These are phyloP conservation scores for Hondaea fermentalgiana DNA, from an alignment of 108 stramenopile species.

Conservation along the genomic window DNA sequence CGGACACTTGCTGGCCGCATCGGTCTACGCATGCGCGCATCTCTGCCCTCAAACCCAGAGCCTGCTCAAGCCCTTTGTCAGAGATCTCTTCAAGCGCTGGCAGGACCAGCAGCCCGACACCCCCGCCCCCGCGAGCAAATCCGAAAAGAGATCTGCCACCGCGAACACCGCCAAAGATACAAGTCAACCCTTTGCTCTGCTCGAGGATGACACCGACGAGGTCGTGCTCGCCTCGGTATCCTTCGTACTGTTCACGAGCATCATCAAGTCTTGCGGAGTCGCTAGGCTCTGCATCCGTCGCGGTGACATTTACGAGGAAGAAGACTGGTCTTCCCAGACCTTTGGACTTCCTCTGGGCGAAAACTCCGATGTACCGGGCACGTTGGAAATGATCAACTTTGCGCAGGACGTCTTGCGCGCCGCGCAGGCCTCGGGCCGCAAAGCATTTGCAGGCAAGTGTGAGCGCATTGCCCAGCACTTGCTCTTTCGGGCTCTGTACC, in stretches of 20 bases:
- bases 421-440: not conserved
- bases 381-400: not conserved
- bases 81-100: not conserved
- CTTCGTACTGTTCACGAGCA: not conserved
- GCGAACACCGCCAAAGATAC: not conserved
- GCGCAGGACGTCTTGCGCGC: not conserved
- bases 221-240: not conserved
- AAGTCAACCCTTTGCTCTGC: not conserved
- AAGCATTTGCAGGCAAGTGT: not conserved
- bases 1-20: conserved; percentile 2
- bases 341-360: not conserved
- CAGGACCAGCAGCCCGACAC: not conserved
- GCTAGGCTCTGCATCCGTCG: not conserved
- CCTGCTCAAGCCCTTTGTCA: not conserved
- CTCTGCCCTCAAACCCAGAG: not conserved
- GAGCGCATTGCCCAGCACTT: not conserved
- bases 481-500: not conserved
- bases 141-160: not conserved
- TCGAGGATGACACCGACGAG: not conserved
- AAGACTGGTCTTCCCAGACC: not conserved
- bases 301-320: not conserved
- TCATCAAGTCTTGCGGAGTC: not conserved
- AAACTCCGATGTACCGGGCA: not conserved
- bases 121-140: not conserved
- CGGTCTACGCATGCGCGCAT: not conserved